phyloP scores from a whole-genome alignment of 73 alveolate genomes.

The Urostyla sp. region DNA sequence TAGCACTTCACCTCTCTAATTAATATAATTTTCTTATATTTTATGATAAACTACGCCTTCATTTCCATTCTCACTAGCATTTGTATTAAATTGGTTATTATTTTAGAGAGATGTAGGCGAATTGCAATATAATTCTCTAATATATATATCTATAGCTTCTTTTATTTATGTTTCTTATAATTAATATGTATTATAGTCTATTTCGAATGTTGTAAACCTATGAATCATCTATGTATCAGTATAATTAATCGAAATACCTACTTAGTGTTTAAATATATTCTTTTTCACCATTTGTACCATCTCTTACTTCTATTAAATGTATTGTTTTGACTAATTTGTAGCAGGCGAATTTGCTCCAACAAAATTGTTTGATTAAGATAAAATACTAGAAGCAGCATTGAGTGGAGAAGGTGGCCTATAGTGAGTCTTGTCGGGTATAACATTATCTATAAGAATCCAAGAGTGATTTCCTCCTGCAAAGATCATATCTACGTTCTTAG shows the following conservation, averaged over 20 bases:
- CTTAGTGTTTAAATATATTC: constrained; percentile 50
- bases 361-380: not conserved
- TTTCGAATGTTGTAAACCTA: constrained; percentile 81
- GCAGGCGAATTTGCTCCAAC: not conserved
- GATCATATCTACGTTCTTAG: constrained; percentile 82
- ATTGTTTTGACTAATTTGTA: not conserved
- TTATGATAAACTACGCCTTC: constrained; percentile 32
- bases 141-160: constrained; percentile 63
- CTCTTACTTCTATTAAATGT: not conserved
- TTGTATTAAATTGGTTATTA: too few relatives aligned
- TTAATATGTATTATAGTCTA: constrained; percentile 24
- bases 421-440: constrained; percentile 83
- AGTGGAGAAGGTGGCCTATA: constrained; percentile 60
- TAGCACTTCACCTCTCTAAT: constrained; percentile 29
- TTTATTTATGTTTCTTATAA: constrained; percentile 41
- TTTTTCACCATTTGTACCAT: not conserved
- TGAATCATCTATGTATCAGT: constrained; percentile 86
- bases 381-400: not conserved
- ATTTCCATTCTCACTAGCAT: constrained; percentile 52
- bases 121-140: constrained; percentile 57
- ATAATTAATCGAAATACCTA: constrained; percentile 74
- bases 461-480: constrained; percentile 99
- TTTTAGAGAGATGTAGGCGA: constrained; percentile 53
- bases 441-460: constrained; percentile 94
- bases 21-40: constrained; percentile 59